A percentile compares a stretch with the other conserved stretches of the same genome.
Conservation (phyloP, 108 stramenopile genomes). For the Cyclotella choctawhatcheeana region DNA sequence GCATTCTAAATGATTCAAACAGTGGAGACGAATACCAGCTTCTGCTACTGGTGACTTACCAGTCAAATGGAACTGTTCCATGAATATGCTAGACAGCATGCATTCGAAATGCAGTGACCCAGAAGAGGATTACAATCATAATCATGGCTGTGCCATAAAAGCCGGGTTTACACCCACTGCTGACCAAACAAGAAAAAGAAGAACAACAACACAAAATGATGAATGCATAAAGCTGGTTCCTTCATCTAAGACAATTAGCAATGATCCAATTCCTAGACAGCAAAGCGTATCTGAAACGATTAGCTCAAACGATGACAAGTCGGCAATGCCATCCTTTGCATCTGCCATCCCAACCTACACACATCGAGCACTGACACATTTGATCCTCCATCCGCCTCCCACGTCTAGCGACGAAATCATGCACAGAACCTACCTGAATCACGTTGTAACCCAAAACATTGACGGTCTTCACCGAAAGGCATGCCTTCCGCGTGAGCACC, state of each 20-base stretch:
- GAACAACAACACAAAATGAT: no score
- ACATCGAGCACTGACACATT: slow-evolving; percentile 73
- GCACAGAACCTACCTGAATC: slow-evolving; percentile 32
- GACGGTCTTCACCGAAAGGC: slow-evolving; percentile 88
- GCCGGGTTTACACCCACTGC: background rate
- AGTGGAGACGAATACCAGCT: slow-evolving; percentile 3
- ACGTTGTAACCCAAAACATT: slow-evolving; percentile 88
- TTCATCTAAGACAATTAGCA: background rate
- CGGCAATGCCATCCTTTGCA: slow-evolving; percentile 51
- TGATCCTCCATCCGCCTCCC: slow-evolving; percentile 41
- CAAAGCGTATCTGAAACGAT: no score
- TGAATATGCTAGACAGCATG: background rate
- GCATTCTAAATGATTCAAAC: no score
- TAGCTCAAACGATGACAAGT: no score
- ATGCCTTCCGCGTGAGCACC: slow-evolving; percentile 62
- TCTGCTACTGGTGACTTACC: background rate
- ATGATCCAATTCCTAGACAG: background rate
- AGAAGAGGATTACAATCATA: slow-evolving; percentile 16
- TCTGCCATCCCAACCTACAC: slow-evolving; percentile 76
- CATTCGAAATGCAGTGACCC: slow-evolving; percentile 8
- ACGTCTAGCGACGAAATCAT: background rate
- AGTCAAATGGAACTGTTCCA: background rate
- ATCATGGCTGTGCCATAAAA: background rate
- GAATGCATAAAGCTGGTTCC: background rate
- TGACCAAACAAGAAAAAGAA: background rate